These are phyloP conservation scores for Mycena sp. DNA, from an alignment of 1,284 basidiomycete species.

Conservation along the genomic window DNA sequence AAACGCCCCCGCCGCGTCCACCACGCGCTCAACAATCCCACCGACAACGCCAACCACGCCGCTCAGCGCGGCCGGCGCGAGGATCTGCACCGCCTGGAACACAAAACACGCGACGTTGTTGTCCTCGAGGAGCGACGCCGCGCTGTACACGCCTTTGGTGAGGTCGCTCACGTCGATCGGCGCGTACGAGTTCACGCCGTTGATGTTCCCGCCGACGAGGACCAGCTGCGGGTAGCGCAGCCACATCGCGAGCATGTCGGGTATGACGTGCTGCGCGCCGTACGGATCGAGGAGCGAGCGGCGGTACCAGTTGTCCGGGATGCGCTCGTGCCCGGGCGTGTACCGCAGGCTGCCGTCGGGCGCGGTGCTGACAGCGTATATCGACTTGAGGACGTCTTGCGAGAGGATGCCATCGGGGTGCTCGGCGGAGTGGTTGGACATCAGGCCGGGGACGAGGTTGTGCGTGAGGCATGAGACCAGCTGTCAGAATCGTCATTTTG, in stretches of 20 bases:
- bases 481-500: not conserved
- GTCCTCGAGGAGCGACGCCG: constrained; percentile 3
- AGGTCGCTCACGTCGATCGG: constrained; percentile 2
- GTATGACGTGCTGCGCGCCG: not conserved
- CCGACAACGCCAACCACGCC: not conserved
- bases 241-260: not conserved
- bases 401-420: constrained; percentile 9
- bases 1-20: not conserved
- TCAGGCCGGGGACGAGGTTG: not conserved
- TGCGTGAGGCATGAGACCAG: not conserved
- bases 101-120: constrained; percentile 15
- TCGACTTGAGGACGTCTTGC: not conserved
- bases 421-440: constrained; percentile 18
- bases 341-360: not conserved
- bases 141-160: constrained; percentile 11
- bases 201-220: constrained; percentile 15
- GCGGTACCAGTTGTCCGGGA: constrained; percentile 24
- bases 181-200: constrained; percentile 11
- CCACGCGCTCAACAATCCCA: not conserved
- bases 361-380: not conserved
- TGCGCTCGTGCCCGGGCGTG: constrained; percentile 17
- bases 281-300: not conserved
- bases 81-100: not conserved
- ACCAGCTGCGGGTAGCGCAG: constrained; percentile 2
- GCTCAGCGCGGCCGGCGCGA: not conserved